Base-by-base conservation (phyloP, 2,329 filamentous ascomycete species). In the Aspergillus spinulosporus region DNA sequence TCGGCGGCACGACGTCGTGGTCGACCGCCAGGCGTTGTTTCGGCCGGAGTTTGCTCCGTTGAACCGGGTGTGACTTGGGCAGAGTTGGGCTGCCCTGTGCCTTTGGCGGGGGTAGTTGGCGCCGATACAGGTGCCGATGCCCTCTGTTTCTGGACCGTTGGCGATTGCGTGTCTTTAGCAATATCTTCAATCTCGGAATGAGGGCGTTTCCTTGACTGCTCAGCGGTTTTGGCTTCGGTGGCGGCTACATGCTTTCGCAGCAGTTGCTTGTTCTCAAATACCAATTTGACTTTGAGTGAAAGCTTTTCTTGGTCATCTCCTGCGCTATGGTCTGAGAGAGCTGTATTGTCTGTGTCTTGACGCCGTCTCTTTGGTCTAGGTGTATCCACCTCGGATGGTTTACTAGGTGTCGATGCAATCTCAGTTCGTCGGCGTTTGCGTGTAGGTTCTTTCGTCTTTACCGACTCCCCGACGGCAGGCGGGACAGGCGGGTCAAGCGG, bases 1-100 rank as follows among this genome's bases (percentile, higher is more conserved):
- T 60, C 59, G 9, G 65, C 62, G 8, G 62, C 65, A 28, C 62
- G 62, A 14, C 64, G 62, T 39, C 64, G 64, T 5, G 65, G 65
- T 21, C 65, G 63, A 14, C 63, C 61, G 6, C 59, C 56, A 3
- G 63, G 60, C 1, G 60, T 62, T 15, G 59, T 62, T 28, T 51
- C 52, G 8, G 37, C 47, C 15, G 47, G 34, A 12, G 14, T 29
- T 4, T 50, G 40, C 6, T 59, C 55, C 2, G 52, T 21, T 5
- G 53, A 11, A 15, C 47, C 42, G 3, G 56, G 42, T 11, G 40
- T 40, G 2, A 37, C 36, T 5, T 52, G 28, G 42, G 48, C 15
- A 21, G 21, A 21, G 48, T 28, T 46, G 8, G 39, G 21, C 3
- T 47, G 49, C 12, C 46, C 34, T 40, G 45, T 32, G 14, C 37